Evolutionary conservation across 805 yeast species (phyloP).

Genomic region (Ogataea trehaloabstinens): DNA sequence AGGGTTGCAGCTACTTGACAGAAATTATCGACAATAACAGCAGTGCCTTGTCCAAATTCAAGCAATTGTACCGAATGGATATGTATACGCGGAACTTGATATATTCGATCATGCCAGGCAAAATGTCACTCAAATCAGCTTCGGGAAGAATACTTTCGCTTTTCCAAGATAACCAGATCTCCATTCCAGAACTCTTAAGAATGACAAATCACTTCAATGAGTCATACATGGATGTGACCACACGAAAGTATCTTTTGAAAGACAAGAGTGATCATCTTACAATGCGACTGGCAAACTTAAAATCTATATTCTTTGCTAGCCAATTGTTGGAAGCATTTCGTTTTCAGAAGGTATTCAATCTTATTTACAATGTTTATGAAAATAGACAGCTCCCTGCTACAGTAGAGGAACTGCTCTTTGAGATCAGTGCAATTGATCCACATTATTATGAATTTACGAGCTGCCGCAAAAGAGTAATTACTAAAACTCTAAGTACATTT

Average conservation of each 20-base stretch:
- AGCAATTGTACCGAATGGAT: not conserved
- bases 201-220: slow-evolving; percentile 17
- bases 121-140: too few relatives aligned
- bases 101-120: too few relatives aligned
- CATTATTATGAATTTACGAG: slow-evolving; percentile 21
- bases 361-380: slow-evolving; percentile 1
- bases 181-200: slow-evolving; percentile 21
- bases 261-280: slow-evolving; percentile 4
- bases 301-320: slow-evolving; percentile 18
- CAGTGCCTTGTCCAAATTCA: too few relatives aligned
- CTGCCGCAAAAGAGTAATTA: slow-evolving; percentile 9
- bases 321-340: slow-evolving; percentile 17
- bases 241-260: not conserved
- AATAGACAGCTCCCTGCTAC: slow-evolving; percentile 5
- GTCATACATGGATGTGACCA: not conserved
- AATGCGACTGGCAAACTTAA: slow-evolving; percentile 10
- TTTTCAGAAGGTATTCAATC: slow-evolving; percentile 6
- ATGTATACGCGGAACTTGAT: too few relatives aligned
- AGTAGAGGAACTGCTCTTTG: slow-evolving; percentile 15
- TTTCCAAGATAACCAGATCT: slow-evolving; percentile 4
- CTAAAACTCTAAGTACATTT: slow-evolving; percentile 3
- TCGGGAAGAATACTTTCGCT: not conserved
- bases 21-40: too few relatives aligned
- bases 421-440: slow-evolving; percentile 21
- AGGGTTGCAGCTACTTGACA: too few relatives aligned